Evolutionary conservation across 345 rosid species (phyloP).

Genomic region (Hibiscus syriacus): DNA sequence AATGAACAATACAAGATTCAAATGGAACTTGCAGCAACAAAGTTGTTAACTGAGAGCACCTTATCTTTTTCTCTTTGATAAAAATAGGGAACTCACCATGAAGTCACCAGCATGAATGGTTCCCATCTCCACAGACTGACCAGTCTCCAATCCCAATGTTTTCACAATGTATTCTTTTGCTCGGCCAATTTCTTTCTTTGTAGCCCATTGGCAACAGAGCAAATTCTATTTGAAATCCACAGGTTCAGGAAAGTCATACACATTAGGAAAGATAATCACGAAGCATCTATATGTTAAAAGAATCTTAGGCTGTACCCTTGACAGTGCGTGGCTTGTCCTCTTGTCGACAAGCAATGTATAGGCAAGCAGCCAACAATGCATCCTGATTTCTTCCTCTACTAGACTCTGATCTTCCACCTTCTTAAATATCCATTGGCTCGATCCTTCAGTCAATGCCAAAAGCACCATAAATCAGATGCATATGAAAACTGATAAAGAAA

Average conservation of each 20-base stretch:
- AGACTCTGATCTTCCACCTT: conserved; percentile 94
- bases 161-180: background rate
- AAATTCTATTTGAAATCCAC: background rate
- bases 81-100: background rate
- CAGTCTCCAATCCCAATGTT: background rate
- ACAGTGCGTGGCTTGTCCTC: background rate
- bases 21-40: background rate
- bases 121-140: background rate
- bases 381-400: conserved; percentile 71
- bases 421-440: conserved; percentile 60
- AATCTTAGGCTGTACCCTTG: background rate
- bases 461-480: conserved; percentile 3
- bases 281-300: background rate
- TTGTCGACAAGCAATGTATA: background rate
- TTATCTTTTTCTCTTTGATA: background rate
- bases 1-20: background rate
- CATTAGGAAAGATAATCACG: background rate
- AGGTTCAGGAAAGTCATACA: background rate
- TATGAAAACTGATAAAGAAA: background rate
- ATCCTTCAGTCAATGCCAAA: conserved; percentile 46
- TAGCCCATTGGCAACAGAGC: background rate
- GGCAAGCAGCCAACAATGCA: background rate
- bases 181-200: background rate
- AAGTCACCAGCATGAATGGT: background rate
- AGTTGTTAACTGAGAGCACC: background rate